Evolutionary conservation across 2,329 filamentous ascomycete genomes (phyloP).

Genomic region (Sclerotinia borealis): DNA sequence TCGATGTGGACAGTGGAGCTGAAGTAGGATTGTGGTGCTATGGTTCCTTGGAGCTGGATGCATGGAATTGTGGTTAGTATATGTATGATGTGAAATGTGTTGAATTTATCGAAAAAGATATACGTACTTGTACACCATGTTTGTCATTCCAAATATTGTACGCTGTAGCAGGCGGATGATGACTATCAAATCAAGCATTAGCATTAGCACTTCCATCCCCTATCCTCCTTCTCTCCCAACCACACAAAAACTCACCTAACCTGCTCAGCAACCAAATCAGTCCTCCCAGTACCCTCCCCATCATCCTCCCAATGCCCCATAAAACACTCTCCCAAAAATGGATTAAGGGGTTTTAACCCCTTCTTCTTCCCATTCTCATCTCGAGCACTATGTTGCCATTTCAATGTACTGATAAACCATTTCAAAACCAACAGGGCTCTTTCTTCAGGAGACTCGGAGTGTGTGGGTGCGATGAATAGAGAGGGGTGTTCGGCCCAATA

Average conservation of each 20-base stretch:
- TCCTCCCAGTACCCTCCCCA: constrained; percentile 57
- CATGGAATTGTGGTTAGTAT: background rate
- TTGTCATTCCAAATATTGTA: constrained; percentile 86
- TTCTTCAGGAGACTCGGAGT: constrained; percentile 63
- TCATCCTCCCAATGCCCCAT: constrained; percentile 80
- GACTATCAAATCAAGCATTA: constrained; percentile 40
- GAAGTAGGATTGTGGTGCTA: constrained; percentile 92
- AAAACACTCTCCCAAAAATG: constrained; percentile 91
- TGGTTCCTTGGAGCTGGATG: constrained; percentile 67
- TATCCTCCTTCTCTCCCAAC: background rate
- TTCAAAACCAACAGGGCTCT: constrained; percentile 33
- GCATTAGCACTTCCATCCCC: background rate
- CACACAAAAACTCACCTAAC: constrained; percentile 45
- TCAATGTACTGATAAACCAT: constrained; percentile 92
- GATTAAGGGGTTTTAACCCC: constrained; percentile 96
- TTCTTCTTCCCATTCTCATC: constrained; percentile 67
- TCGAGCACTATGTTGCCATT: constrained; percentile 65
- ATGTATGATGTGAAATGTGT: background rate
- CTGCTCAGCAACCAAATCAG: constrained; percentile 85
- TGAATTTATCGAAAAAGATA: too few species aligned
- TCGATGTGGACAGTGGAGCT: constrained; percentile 90
- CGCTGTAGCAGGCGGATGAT: constrained; percentile 90
- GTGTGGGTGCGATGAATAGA: constrained; percentile 74
- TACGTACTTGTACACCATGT: constrained; percentile 55
- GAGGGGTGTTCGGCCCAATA: constrained; percentile 77